Evolutionary conservation across 2,329 filamentous ascomycete species (phyloP).

Genomic region (Xylaria sp.): DNA sequence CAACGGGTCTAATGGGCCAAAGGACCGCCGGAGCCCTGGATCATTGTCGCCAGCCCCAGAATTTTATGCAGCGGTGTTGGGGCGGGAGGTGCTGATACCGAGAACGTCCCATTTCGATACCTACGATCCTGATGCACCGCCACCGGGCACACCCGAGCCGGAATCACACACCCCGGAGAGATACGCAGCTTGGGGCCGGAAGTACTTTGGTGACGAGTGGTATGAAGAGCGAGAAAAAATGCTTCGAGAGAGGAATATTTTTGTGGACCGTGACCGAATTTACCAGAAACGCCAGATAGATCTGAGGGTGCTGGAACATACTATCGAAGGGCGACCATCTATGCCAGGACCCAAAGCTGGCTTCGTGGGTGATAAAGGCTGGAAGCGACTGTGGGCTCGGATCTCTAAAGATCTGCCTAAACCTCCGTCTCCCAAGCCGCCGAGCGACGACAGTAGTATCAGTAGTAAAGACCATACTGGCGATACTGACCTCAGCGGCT

Average conservation of each 20-base stretch:
- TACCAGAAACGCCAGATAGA: neutral
- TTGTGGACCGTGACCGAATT: neutral
- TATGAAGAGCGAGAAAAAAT: neutral
- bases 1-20: no score
- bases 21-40: no score
- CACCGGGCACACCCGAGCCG: neutral
- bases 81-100: no score
- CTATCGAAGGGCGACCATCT: neutral
- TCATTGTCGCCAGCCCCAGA: no score
- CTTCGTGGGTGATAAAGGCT: neutral
- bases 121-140: no score
- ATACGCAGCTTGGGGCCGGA: neutral
- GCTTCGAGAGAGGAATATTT: conserved; percentile 1
- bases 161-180: neutral
- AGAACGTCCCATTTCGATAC: no score
- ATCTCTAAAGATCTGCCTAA: neutral
- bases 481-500: neutral
- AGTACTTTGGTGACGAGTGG: conserved; percentile 2
- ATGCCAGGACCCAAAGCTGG: neutral
- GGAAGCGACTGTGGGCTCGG: neutral
- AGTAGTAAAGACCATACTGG: no score
- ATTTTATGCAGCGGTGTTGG: no score
- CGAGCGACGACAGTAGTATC: no score
- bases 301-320: neutral
- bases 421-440: neutral